Evolutionary conservation across 2,329 filamentous ascomycete species (phyloP).

Genomic region (Fusarium longipes): DNA sequence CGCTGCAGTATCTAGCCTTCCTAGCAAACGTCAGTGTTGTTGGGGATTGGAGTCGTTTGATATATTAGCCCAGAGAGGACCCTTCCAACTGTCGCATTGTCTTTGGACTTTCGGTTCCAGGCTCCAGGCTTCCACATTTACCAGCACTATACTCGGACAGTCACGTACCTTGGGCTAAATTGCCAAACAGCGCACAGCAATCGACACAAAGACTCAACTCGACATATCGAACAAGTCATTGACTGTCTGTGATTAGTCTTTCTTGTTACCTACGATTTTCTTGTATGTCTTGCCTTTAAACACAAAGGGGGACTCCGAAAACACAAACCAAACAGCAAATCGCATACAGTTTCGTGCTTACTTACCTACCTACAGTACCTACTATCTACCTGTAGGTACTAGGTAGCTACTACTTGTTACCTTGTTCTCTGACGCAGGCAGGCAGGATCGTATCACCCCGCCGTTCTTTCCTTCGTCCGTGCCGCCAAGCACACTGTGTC

Average conservation of each 20-base stretch:
- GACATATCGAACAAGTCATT: slow-evolving; percentile 4
- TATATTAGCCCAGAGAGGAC: slow-evolving; percentile 8
- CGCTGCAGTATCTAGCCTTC: slow-evolving; percentile 21
- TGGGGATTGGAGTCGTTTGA: slow-evolving; percentile 4
- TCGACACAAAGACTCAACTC: slow-evolving; percentile 14
- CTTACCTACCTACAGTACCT: too few species aligned
- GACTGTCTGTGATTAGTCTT: neutral
- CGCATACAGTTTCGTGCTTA: slow-evolving; percentile 5
- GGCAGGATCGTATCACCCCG: slow-evolving; percentile 12
- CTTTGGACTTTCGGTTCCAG: neutral
- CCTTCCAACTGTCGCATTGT: slow-evolving; percentile 6
- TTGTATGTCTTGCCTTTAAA: slow-evolving; percentile 1
- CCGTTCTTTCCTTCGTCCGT: slow-evolving; percentile 20
- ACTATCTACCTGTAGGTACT: too few species aligned
- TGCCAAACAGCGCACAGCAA: slow-evolving; percentile 5
- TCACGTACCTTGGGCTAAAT: slow-evolving; percentile 14
- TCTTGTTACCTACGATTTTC: neutral
- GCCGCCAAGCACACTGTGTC: slow-evolving; percentile 26
- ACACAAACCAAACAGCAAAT: slow-evolving; percentile 3
- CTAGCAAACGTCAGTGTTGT: slow-evolving; percentile 12
- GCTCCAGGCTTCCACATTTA: neutral
- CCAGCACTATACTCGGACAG: slow-evolving; percentile 1
- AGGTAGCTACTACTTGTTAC: too few species aligned
- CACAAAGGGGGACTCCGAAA: slow-evolving; percentile 1
- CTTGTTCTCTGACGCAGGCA: slow-evolving; percentile 4